Evolutionary conservation across 148 eudicot species (phyloP).

Genomic region (Arbutus unedo): DNA sequence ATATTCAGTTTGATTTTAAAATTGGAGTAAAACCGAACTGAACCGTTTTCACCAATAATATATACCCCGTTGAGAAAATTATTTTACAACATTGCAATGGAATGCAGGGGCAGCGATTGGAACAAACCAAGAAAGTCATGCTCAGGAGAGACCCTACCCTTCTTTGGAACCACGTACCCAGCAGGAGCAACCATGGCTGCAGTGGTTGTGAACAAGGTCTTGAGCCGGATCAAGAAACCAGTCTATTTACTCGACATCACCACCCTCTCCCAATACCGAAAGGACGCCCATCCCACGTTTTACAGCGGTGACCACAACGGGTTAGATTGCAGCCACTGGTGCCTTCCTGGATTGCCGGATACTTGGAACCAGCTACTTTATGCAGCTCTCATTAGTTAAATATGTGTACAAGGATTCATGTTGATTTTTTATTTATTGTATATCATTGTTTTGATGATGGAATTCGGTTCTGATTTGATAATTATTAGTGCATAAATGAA

Average conservation of each 20-base stretch:
- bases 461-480: neutral
- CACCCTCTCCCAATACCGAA: conserved; percentile 39
- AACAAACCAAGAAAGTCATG: conserved; percentile 21
- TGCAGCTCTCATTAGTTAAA: conserved; percentile 40
- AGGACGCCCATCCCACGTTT: conserved; percentile 45
- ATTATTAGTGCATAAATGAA: neutral
- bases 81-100: neutral
- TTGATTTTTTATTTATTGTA: neutral
- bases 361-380: conserved; percentile 80
- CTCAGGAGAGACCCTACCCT: conserved; percentile 27
- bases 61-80: too few species aligned
- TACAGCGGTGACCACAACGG: conserved; percentile 19
- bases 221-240: conserved; percentile 28
- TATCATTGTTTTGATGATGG: neutral
- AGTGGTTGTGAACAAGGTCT: conserved; percentile 33
- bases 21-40: too few species aligned
- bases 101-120: conserved; percentile 65
- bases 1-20: too few species aligned
- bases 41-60: too few species aligned
- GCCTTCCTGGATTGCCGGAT: conserved; percentile 88
- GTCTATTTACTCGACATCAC: conserved; percentile 47
- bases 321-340: conserved; percentile 73
- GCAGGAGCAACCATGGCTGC: conserved; percentile 30
- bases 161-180: conserved; percentile 27
- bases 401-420: neutral